Base-by-base conservation (phyloP, 768 basidiomycete genomes). In the Hypholoma sublateritium region DNA sequence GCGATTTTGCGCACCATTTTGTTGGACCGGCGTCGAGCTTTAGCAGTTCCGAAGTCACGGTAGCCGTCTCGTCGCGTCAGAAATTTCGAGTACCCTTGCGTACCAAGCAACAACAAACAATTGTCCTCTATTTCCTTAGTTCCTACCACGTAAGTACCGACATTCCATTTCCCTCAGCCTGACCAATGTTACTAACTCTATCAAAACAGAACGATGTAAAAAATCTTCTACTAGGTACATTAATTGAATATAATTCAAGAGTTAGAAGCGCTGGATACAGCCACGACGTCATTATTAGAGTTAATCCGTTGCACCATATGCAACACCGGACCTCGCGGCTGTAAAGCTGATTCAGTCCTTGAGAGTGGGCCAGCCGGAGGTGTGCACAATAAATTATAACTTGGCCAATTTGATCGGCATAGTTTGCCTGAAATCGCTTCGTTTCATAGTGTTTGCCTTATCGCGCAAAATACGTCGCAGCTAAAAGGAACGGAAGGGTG, bases 1-100 rank as follows among this genome's bases (percentile, higher is more conserved):
- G 94, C 88, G 64, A 95, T 81, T 64, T 90, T 79, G 58, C 91
- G 84, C 36, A 87, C 87, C 91, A 92, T 92, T 46, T 53, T 42
- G 21, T 48, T 44, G 42, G 24, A 50, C 45, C 35, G 28, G 5
- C 34, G 46, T 34, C 34, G 53, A 39, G 50, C 51, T 32, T 32
- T 32, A 32, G 28, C 49, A 47, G 45, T 47, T 28, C 19, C 21
- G 25, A 21, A 34, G 13, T 24, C n/a, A n/a, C n/a, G n/a, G n/a
- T n/a, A n/a, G 5, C 19, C 35, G 13, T 22, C 36, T 24, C 43
- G 49, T 53, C 47, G 57, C 55, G 48, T 56, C 59, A 55, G 62
- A 64, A 68, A 63, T 59, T 65, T 64, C 49, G 55, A 53, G 57
- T 43, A 46, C 28, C n/a, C 56, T 34, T 49, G 25, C 7, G 11